Base-by-base conservation (phyloP, 306 rosid genomes). In the Prunus campanulata region DNA sequence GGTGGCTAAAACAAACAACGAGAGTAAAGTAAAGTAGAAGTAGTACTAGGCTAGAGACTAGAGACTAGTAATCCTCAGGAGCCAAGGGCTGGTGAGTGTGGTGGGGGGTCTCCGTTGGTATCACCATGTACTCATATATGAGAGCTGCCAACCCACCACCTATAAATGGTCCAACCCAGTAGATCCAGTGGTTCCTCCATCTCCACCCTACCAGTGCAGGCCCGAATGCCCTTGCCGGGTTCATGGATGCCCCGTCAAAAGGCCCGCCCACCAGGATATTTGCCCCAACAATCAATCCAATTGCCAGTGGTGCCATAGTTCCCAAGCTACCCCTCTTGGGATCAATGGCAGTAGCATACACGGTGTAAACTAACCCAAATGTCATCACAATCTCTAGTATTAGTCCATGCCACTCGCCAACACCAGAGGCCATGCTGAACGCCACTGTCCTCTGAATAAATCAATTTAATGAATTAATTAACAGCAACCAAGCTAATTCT, bases 241-340 rank as follows among this genome's bases (percentile, higher is more conserved):
- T 95, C 99, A 92, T 91, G 79, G 88, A 90, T 11, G 93, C 99
- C 54, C 99, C 99, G 42, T 95, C 99, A 50, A 90, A 95, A 55
- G 97, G 92, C 32, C 93, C 97, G 10, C 97, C 99, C 8, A 86
- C 96, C 55, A 95, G 89, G 74, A 88, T 88, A 77, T 95, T 89
- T 7, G 97, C 99, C 49, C 99, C 97, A 16, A 91, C 92, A 1
- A 95, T 72, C 51, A 95, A 87, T 27, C 90, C 99, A 55, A 95
- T 89, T 16, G 98, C 96, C 44, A 95, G 79, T 0, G 99, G 99
- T 3, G 96, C 96, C 3, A 92, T 78, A 4, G 81, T 85, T 2
- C 93, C 95, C 79, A 81, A 51, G 35, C 74, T 46, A 0, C 99
- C 99, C 49, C 97, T 87, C 76, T 95, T 95, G 5, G 99, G 99